phyloP scores from a whole-genome alignment of 495 filamentous ascomycete genomes.

The Cairneyella variabilis region DNA sequence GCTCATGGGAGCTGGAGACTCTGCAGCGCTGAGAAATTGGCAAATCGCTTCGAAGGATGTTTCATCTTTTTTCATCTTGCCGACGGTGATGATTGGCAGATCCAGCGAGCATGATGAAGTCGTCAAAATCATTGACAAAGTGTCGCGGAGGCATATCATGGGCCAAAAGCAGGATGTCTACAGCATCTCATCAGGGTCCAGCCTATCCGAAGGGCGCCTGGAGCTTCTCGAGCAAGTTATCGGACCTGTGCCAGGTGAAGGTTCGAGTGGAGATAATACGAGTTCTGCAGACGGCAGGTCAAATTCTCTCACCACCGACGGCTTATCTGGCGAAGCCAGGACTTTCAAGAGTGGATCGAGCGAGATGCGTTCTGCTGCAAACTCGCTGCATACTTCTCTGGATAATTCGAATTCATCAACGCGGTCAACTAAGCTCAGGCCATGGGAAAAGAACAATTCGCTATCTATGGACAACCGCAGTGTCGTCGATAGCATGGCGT shows the following conservation, averaged over 20 bases:
- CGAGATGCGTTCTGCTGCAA: constrained; percentile 7
- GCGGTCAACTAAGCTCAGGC: constrained; percentile 10
- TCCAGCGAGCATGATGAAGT: constrained; percentile 65
- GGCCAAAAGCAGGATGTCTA: constrained; percentile 39
- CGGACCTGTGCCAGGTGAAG: constrained; percentile 15
- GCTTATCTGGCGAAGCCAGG: neutral
- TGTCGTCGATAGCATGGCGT: constrained; percentile 22
- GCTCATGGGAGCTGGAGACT: constrained; percentile 72
- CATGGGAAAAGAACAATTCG: constrained; percentile 24
- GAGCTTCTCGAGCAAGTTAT: constrained; percentile 47
- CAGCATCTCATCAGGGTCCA: constrained; percentile 51
- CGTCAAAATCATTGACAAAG: constrained; percentile 67
- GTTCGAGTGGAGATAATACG: constrained; percentile 42
- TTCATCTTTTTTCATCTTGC: constrained; percentile 82
- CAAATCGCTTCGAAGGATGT: constrained; percentile 71
- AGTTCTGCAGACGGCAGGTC: constrained; percentile 41
- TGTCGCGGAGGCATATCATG: constrained; percentile 54
- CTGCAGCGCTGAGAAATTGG: constrained; percentile 61
- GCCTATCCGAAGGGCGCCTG: constrained; percentile 40
- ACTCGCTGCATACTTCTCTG: constrained; percentile 21
- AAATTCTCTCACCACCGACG: constrained; percentile 8
- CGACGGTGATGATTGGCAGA: constrained; percentile 74
- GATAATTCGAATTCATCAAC: constrained; percentile 11
- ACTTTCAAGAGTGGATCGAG: constrained; percentile 11
- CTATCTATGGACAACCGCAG: constrained; percentile 15